Evolutionary conservation across 1,284 basidiomycete genomes (phyloP), one percentile per base, ranked within the genome.

Genomic region (Ganoderma lucidum): DNA sequence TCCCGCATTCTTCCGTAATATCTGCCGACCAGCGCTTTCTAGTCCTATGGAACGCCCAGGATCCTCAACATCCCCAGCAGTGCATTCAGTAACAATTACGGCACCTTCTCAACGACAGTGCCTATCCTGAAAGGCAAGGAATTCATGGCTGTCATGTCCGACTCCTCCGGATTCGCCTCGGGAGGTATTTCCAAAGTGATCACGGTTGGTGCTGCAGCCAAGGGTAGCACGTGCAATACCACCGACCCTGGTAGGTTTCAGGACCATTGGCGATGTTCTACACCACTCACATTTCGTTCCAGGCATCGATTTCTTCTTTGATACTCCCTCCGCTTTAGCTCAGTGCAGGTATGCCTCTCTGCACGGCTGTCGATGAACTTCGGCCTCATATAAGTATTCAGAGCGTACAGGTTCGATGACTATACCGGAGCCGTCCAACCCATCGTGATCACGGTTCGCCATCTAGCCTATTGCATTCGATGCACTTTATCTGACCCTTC

Each of bases 101-200:
- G 90, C 58, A 83, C 85, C 0, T 93, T 84, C 74, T 79, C 86
- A 14, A 75, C 80, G 0, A 83, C 82, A 67, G 73, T 93, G 12
- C 80, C 82, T 1, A 80, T 90, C 59, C 28, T 78, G 3, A 74
- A 82, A 28, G 78, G 75, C 35, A 74, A 83, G 14, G 76, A 81
- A 65, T 83, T 93, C 65, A 66, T 93, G 14, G 73, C 90, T 28
- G 85, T 87, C 48, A 91, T 94, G 90, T 93, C 90, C 30, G 93
- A 94, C 77, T 82, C 87, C 23, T 86, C 86, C 59, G 91, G 91
- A 0, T 92, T 90, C 76, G 90, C 81, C 56, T 81, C 88, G 10
- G 92, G 92, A 8, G 92, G 91, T 23, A 83, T 84, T 6, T 87
- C 89, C 1, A 70, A 80, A 44, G 58, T 91, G 1, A 75, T 91